phyloP scores from a whole-genome alignment of 371 early-diverging fungal genomes.

The Mucor irregularis region DNA sequence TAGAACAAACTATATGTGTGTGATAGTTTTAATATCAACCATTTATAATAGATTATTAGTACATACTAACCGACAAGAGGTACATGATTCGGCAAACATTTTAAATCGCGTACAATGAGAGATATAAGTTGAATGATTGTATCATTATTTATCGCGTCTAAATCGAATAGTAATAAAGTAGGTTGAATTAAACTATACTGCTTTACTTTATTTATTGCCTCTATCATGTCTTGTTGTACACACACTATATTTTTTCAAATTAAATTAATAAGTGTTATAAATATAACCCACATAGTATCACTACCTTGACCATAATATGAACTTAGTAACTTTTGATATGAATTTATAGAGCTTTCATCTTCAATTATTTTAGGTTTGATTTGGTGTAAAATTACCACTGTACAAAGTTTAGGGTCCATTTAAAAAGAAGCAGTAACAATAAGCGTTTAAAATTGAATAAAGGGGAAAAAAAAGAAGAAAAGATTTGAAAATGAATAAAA shows the following conservation, averaged over 20 bases:
- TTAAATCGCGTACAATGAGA: conserved; percentile 14
- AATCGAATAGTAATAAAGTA: conserved; percentile 25
- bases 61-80: conserved; percentile 21
- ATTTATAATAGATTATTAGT: neutral
- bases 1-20: conserved; percentile 34
- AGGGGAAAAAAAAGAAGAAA: neutral
- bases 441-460: conserved; percentile 1
- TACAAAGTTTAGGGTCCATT: conserved; percentile 25
- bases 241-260: conserved; percentile 14
- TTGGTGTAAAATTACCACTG: conserved; percentile 25
- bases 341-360: conserved; percentile 3
- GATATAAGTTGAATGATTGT: neutral
- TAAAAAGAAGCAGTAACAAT: neutral
- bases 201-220: conserved; percentile 28
- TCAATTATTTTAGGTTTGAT: conserved; percentile 2
- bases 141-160: conserved; percentile 22
- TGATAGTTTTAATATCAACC: conserved; percentile 1
- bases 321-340: conserved; percentile 14
- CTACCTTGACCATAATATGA: conserved; percentile 34
- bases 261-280: neutral
- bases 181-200: conserved; percentile 12
- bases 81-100: conserved; percentile 12
- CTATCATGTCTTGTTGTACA: conserved; percentile 24
- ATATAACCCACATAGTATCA: neutral
- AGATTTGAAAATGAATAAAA: too few relatives aligned